Percentiles rank a stretch among this genome's conserved stretches.
Evolutionary conservation across 352 stramenopile genomes (phyloP).

Genomic region (Pythium scleroteichum): DNA sequence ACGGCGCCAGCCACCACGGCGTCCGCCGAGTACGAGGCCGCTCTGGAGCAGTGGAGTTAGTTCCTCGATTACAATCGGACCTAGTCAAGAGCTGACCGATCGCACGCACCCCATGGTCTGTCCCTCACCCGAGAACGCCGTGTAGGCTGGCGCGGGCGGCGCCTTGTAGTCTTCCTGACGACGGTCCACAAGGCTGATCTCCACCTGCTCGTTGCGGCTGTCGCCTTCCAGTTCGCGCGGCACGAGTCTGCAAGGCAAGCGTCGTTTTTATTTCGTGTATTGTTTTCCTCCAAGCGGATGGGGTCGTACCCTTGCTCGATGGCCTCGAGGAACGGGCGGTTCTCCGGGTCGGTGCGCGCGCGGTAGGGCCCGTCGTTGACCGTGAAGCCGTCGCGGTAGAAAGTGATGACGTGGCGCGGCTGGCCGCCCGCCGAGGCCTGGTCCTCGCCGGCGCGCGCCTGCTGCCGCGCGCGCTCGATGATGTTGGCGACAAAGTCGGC

Average conservation of each 20-base stretch:
- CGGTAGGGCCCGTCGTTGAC: constrained; percentile 82
- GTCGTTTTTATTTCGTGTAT: neutral
- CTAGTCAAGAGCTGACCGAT: neutral
- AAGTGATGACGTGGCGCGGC: constrained; percentile 74
- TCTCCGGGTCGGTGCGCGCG: constrained; percentile 60
- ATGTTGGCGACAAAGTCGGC: constrained; percentile 77
- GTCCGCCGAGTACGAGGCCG: constrained; percentile 43
- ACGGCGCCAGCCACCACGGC: constrained; percentile 44
- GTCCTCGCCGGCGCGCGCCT: constrained; percentile 40
- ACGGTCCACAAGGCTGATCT: constrained; percentile 87
- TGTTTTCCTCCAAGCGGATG: too few relatives aligned
- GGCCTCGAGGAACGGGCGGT: constrained; percentile 80
- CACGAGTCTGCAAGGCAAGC: constrained; percentile 42
- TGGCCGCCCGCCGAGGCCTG: constrained; percentile 26
- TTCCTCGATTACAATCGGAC: neutral
- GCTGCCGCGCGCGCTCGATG: constrained; percentile 76
- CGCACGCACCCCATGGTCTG: constrained; percentile 42
- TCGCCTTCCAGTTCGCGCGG: constrained; percentile 75
- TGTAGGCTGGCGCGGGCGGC: constrained; percentile 72
- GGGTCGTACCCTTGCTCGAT: constrained; percentile 59
- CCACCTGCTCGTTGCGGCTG: constrained; percentile 65
- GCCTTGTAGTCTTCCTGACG: constrained; percentile 81
- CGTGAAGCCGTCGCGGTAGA: constrained; percentile 86
- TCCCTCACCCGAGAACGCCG: constrained; percentile 82
- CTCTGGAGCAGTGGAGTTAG: constrained; percentile 21